A percentile compares a stretch with the other conserved stretches of the same genome.
Evolutionary conservation across 2,329 filamentous ascomycete genomes (phyloP).

Genomic region (Fusarium sp.): DNA sequence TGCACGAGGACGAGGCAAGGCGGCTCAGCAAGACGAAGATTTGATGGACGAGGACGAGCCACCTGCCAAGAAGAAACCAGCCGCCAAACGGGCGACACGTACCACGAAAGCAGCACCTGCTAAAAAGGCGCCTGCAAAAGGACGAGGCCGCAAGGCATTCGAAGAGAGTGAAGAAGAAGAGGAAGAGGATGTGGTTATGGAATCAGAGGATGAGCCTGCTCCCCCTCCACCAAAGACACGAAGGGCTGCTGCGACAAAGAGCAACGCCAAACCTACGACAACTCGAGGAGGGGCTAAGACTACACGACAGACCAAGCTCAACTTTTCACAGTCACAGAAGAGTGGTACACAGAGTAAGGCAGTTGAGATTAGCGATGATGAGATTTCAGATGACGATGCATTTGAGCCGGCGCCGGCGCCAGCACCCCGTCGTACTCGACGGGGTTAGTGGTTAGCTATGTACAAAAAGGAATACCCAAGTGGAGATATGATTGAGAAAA

Average conservation of each 20-base stretch:
- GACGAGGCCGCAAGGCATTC: slow-evolving; percentile 58
- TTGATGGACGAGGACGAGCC: slow-evolving; percentile 64
- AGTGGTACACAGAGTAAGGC: slow-evolving; percentile 62
- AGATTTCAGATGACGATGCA: slow-evolving; percentile 73
- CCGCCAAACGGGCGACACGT: slow-evolving; percentile 50
- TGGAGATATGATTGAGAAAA: background rate
- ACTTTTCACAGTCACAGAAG: slow-evolving; percentile 57
- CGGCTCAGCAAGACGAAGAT: slow-evolving; percentile 45
- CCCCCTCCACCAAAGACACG: slow-evolving; percentile 55
- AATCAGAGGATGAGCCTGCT: slow-evolving; percentile 65
- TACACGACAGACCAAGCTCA: slow-evolving; percentile 55
- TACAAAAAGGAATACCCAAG: slow-evolving; percentile 22
- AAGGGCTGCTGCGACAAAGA: slow-evolving; percentile 43
- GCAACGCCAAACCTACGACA: slow-evolving; percentile 30
- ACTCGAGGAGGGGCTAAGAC: slow-evolving; percentile 35
- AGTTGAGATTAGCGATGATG: slow-evolving; percentile 76
- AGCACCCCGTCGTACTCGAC: slow-evolving; percentile 53
- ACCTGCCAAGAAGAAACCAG: slow-evolving; percentile 52
- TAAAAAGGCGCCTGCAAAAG: slow-evolving; percentile 61
- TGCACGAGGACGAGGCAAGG: slow-evolving; percentile 37
- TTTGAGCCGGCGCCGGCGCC: slow-evolving; percentile 69
- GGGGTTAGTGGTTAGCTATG: slow-evolving; percentile 41
- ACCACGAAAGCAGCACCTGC: slow-evolving; percentile 62
- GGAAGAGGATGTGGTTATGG: slow-evolving; percentile 66
- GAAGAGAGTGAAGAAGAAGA: slow-evolving; percentile 62